A percentile compares a stretch with the other conserved stretches of the same genome.
These are phyloP conservation scores for Fomitopsis schrenkii DNA, from an alignment of 1,284 basidiomycete species.

Conservation along the genomic window DNA sequence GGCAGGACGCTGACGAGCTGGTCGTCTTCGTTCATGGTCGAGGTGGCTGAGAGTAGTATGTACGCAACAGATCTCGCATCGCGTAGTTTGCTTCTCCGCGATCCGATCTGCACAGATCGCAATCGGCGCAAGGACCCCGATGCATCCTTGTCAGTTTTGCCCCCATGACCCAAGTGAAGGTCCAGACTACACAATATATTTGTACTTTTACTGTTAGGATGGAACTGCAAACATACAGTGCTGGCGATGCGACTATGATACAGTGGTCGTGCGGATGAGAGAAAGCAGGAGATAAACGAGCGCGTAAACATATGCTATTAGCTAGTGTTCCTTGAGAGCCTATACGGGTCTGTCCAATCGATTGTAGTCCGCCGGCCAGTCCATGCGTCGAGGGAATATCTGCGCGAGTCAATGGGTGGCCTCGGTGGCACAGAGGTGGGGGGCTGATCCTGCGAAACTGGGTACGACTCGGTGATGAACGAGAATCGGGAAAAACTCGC, in stretches of 20 bases:
- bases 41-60: not conserved
- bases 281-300: not conserved
- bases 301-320: not conserved
- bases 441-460: not conserved
- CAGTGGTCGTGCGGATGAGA: not conserved
- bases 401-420: not conserved
- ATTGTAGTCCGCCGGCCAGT: not conserved
- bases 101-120: not conserved
- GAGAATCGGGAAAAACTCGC: not conserved
- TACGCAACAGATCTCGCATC: not conserved
- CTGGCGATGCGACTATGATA: not conserved
- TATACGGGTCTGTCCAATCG: not conserved
- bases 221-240: not conserved
- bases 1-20: conserved; percentile 63
- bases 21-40: conserved; percentile 46
- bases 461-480: not conserved
- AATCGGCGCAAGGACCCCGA: not conserved
- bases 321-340: not conserved
- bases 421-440: not conserved
- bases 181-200: not conserved
- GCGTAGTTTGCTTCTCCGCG: not conserved
- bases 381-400: not conserved
- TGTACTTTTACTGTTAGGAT: not conserved
- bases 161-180: not conserved
- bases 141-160: not conserved